Percentiles rank a stretch among this genome's conserved stretches.
Evolutionary conservation across 768 basidiomycete species (phyloP).

Genomic region (Phaeotremella skinneri): DNA sequence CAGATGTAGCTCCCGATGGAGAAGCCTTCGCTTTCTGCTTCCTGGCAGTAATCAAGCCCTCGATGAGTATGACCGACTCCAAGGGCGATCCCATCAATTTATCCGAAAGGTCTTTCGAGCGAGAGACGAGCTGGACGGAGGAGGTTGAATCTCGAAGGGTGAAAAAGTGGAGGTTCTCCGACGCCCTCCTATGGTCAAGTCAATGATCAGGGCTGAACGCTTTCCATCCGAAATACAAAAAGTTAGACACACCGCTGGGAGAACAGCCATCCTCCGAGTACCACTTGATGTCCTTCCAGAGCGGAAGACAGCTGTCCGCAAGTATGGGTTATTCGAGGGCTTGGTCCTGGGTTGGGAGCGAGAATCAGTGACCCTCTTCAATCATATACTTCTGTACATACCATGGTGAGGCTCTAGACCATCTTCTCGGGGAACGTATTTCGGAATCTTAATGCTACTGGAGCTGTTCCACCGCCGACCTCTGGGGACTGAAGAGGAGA

Average conservation of each 20-base stretch:
- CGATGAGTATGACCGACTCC: conserved; percentile 73
- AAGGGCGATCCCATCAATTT: conserved; percentile 64
- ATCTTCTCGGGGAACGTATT: background rate
- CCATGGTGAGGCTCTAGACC: background rate
- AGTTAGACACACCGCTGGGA: conserved; percentile 65
- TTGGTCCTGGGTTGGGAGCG: conserved; percentile 34
- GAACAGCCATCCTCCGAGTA: conserved; percentile 78
- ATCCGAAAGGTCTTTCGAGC: conserved; percentile 48
- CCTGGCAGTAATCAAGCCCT: conserved; percentile 65
- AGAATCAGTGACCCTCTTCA: background rate
- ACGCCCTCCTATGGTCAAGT: conserved; percentile 23
- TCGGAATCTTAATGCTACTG: background rate
- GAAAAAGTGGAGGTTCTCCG: conserved; percentile 68
- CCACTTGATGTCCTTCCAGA: conserved; percentile 62
- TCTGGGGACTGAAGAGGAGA: too few species aligned
- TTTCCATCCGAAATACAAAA: background rate
- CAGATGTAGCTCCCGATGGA: background rate
- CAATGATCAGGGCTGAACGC: background rate
- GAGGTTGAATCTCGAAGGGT: conserved; percentile 76
- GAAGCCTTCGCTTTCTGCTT: conserved; percentile 38
- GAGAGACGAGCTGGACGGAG: conserved; percentile 68
- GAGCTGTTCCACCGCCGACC: conserved; percentile 3
- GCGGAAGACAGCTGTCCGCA: conserved; percentile 61
- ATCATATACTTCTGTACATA: background rate
- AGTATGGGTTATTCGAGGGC: conserved; percentile 57